Base-by-base conservation (phyloP, 1,284 basidiomycete genomes). In the Irpex rosettiformis region DNA sequence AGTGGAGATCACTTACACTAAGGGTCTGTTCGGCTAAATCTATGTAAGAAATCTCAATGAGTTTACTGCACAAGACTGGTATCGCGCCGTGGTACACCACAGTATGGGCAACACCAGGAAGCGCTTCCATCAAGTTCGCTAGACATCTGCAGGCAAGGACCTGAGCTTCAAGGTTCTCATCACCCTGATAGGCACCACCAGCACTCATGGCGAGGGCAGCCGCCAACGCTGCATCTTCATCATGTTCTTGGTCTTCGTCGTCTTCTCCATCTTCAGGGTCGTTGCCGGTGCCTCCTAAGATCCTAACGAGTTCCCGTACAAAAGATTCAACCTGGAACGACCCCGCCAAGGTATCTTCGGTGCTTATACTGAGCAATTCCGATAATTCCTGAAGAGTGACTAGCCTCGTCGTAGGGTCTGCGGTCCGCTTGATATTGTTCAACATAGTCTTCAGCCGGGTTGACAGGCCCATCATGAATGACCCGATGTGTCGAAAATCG, bases 11-110 rank as follows among this genome's bases (percentile, higher is more conserved):
- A 86, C 94, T 78, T 77, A 96, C 94, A 70, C 93, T 95, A 61
- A 98, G 76, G 4, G 95, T 96, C 75, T 98, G 96, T 71, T 98
- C 96, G 6, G 96, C 95, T 52, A 98, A 80, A 73, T 98, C 95
- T 66, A 98, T 97, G 71, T 95, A 96, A 25, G 93, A 93, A 58
- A 98, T 98, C 74, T 96, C 93, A 70, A 94, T 86, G 62, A 98
- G 77, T 73, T 98, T 97, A 80, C 91, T 92, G 82, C 95, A 97
- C 52, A 98, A 81, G 30, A 95, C 93, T 21, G 93, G 94, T 58
- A 98, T 95, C 16, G 94, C 95, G 18, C 94, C 95, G 67, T 96
- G 91, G 69, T 96, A 93, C 43, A 97, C 95, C 64, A 98, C 89
- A 30, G 93, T 95, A 70, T 96, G 94, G 8, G 94, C 93, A 55